Base-by-base conservation (phyloP, 306 rosid species). In the Nissolia schottii region DNA sequence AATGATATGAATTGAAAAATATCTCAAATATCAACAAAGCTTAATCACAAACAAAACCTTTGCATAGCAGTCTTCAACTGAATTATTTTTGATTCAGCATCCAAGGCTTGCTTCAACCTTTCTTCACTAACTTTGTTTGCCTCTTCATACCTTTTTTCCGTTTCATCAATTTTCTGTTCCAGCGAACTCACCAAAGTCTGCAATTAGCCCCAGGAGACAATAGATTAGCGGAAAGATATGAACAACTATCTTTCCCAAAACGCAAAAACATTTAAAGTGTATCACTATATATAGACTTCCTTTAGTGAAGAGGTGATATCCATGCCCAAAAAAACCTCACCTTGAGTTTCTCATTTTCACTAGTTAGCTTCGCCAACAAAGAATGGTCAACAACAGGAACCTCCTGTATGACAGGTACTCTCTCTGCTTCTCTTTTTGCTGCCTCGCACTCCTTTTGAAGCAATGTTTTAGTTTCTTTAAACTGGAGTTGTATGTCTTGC, bases 271-370 rank as follows among this genome's bases (percentile, higher is more conserved):
- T 58, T 46, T 34, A 34, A 67, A 34, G 70, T 15, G 69, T 27
- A 51, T 13, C 38, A 64, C 32, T 14, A 50, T 22, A 58, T 11
- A 43, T 35, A 59, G 43, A 38, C 37, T 57, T 61, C 41, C 24
- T 40, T 58, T 51, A 46, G 65, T 45, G 25, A 20, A 59, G 38
- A 18, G 59, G 34, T 73, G 9, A 67, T 63, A 48, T 25, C 50
- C 60, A 66, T 55, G 62, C 55, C 72, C 70, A 77, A 28, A 67
- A 62, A 64, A 71, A 67, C 54, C 81, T 74, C 71, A 95, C 99
- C 99, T 92, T 95, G 73, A 95, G 99, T 72, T 89, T 90, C 81
- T 95, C 96, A 75, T 95, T 95, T 90, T 95, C 99, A 72, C 74
- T 75, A 25, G 85, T 77, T 59, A 95, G 92, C 82, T 88, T 89